These are phyloP conservation scores for Pisolithus albus DNA, from an alignment of 768 basidiomycete species.

Conservation along the genomic window DNA sequence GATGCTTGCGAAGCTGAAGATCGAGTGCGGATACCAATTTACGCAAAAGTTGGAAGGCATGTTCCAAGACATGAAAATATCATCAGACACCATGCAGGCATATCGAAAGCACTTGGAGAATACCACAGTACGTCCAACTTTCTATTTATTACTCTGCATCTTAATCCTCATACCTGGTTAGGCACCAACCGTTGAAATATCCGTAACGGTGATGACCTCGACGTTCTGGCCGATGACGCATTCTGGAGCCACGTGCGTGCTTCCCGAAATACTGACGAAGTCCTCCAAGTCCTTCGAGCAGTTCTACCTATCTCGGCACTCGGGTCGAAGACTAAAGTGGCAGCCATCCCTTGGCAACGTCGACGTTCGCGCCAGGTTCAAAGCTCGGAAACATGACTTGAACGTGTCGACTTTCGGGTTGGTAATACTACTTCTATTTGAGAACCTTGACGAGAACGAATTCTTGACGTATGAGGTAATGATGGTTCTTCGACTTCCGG, in stretches of 20 bases:
- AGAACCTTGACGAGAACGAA: slow-evolving; percentile 59
- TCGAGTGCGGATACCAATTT: slow-evolving; percentile 94
- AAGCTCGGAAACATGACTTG: slow-evolving; percentile 72
- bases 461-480: slow-evolving; percentile 72
- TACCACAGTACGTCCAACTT: slow-evolving; percentile 44
- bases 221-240: slow-evolving; percentile 92
- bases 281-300: slow-evolving; percentile 75
- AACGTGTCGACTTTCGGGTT: slow-evolving; percentile 89
- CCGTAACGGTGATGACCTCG: slow-evolving; percentile 90
- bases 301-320: slow-evolving; percentile 86
- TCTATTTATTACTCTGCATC: background rate
- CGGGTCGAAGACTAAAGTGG: slow-evolving; percentile 88
- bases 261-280: slow-evolving; percentile 58
- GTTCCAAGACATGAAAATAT: slow-evolving; percentile 95
- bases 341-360: slow-evolving; percentile 85
- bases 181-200: slow-evolving; percentile 73
- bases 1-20: slow-evolving; percentile 95
- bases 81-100: slow-evolving; percentile 69
- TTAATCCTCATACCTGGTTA: slow-evolving; percentile 27
- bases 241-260: slow-evolving; percentile 52
- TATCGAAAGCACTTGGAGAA: slow-evolving; percentile 60
- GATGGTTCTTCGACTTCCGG: background rate
- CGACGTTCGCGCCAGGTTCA: slow-evolving; percentile 82
- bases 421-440: slow-evolving; percentile 84
- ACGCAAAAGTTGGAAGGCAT: slow-evolving; percentile 98